phyloP scores from a whole-genome alignment of 1,284 basidiomycete species.

The Wallemia hederae region DNA sequence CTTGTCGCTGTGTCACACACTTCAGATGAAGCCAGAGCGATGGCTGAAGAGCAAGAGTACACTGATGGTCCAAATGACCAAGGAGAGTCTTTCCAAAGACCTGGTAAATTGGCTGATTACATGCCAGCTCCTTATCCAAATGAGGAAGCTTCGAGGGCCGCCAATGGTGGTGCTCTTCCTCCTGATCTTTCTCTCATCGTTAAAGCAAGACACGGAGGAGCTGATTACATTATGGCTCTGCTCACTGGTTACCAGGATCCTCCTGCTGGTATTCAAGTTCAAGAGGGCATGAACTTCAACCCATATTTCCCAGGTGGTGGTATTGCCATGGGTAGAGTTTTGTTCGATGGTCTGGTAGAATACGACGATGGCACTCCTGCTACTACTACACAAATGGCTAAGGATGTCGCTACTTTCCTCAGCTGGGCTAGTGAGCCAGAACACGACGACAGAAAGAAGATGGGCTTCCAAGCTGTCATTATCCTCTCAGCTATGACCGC shows the following conservation, averaged over 20 bases:
- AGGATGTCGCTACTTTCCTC: conserved; percentile 88
- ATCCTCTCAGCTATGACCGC: conserved; percentile 54
- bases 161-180: conserved; percentile 80
- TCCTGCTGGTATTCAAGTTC: conserved; percentile 81
- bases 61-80: conserved; percentile 79
- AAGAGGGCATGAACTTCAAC: conserved; percentile 95
- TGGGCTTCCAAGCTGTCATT: conserved; percentile 73
- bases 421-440: conserved; percentile 91
- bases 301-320: conserved; percentile 42
- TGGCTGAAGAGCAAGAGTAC: conserved; percentile 95
- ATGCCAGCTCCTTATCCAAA: conserved; percentile 89
- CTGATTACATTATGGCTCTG: conserved; percentile 89
- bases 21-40: conserved; percentile 60
- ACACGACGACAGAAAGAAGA: conserved; percentile 90
- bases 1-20: conserved; percentile 93
- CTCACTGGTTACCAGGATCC: conserved; percentile 92
- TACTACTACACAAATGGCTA: conserved; percentile 97
- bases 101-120: conserved; percentile 91
- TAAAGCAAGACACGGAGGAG: conserved; percentile 91
- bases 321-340: conserved; percentile 89
- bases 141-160: conserved; percentile 84
- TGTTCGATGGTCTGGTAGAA: conserved; percentile 86
- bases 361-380: conserved; percentile 90
- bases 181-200: conserved; percentile 91
- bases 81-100: conserved; percentile 95